Base-by-base conservation (phyloP, 1,284 basidiomycete species). In the Apiotrichum montevideense region DNA sequence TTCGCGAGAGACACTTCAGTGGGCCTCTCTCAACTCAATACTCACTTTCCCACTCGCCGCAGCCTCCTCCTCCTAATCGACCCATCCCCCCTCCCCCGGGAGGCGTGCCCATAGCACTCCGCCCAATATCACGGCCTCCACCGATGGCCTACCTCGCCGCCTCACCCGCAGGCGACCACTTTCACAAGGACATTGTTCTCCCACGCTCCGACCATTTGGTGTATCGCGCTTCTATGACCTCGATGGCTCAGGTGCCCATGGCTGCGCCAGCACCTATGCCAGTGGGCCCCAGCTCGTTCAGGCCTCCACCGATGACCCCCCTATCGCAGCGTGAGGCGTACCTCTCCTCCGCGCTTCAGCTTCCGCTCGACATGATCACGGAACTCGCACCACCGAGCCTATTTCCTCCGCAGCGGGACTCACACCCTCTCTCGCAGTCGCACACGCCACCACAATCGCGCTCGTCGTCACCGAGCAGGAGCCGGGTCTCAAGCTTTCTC, bases 301-400 rank as follows among this genome's bases (percentile, higher is more conserved):
- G 8, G 11, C 41, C 11, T 11, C 14, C 41, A 10, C 41, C 9
- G 41, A 8, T 8, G n/a, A 45, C 49, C 34, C 50, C 52, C 14
- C 63, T 61, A 37, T 61, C 66, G 0, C 52, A 64, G 48, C 59
- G 67, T 42, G 72, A 73, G 45, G 68, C 69, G 1, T 73, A 72
- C 49, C 57, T 73, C 44, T 44, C 59, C 33, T 67, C 67, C 0
- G 70, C 69, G 0, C 58, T 68, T 0, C 45, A 63, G n/a, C 51
- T 72, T 3, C 70, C 72, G 4, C 59, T 73, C 6, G 70, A 72
- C 9, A 64, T 73, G 56, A 50, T 73, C 9, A 33, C 59, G 0
- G 63, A 70, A 44, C 56, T 58, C 3, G 32, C 40, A 14, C 21
- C 46, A 7, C 33, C 53, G 5, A 29, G 47, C 9, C 39, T 49